A percentile compares a stretch with the other conserved stretches of the same genome.
Conservation (phyloP, 192 early-diverging fungal genomes). For the Linnemannia zychae region DNA sequence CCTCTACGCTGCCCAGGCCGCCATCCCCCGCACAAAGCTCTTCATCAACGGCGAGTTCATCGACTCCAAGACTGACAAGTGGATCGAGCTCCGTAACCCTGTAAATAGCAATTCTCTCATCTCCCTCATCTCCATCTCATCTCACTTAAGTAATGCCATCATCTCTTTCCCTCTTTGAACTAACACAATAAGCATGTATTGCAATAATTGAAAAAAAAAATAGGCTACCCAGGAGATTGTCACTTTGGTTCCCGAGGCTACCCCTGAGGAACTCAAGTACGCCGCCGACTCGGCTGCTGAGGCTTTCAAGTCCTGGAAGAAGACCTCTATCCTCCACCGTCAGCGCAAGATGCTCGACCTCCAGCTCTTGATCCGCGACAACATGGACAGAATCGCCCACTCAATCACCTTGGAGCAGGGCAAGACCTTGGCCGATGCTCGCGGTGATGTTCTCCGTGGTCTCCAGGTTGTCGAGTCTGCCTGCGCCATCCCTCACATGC, state of each 20-base stretch:
- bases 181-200: neutral
- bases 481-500: conserved; percentile 79
- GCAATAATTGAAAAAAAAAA: neutral
- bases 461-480: conserved; percentile 93
- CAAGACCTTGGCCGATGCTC: conserved; percentile 93
- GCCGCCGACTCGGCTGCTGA: conserved; percentile 78
- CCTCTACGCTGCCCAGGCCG: conserved; percentile 37
- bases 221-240: conserved; percentile 94
- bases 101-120: conserved; percentile 59
- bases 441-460: conserved; percentile 92
- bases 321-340: conserved; percentile 84
- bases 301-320: conserved; percentile 91
- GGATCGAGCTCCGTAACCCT: conserved; percentile 93
- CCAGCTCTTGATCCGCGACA: conserved; percentile 83
- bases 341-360: conserved; percentile 95
- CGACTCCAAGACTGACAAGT: conserved; percentile 86
- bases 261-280: conserved; percentile 81
- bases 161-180: neutral
- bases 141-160: neutral
- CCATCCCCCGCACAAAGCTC: conserved; percentile 62
- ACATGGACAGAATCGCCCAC: conserved; percentile 84
- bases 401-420: conserved; percentile 93
- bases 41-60: conserved; percentile 95
- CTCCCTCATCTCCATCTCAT: neutral
- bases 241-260: conserved; percentile 90